A percentile compares a stretch with the other conserved stretches of the same genome.
Evolutionary conservation across 148 eudicot species (phyloP).

Genomic region (Camellia sinensis): DNA sequence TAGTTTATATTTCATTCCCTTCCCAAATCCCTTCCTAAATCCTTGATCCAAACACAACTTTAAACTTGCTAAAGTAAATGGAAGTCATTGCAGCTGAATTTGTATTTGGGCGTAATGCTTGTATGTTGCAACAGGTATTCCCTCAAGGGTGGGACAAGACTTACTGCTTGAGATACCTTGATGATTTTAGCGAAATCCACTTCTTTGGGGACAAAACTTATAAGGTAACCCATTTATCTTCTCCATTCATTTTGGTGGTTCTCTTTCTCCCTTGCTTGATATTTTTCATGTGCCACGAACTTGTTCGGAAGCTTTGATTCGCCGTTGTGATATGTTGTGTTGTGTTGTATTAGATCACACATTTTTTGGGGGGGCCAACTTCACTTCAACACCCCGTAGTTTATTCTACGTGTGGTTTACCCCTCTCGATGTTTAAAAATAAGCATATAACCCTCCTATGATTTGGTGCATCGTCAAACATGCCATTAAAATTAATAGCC

Average conservation of each 20-base stretch:
- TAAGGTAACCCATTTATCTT: slow-evolving; percentile 47
- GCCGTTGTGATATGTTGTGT: neutral
- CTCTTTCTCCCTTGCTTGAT: neutral
- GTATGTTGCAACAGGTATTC: slow-evolving; percentile 53
- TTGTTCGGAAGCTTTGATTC: neutral
- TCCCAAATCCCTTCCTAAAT: too few species aligned
- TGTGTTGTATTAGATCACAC: neutral
- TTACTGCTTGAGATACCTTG: slow-evolving; percentile 75
- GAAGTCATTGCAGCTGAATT: neutral
- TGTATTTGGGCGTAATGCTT: slow-evolving; percentile 5
- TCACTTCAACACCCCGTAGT: too few species aligned
- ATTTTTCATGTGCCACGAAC: neutral
- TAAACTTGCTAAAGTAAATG: neutral
- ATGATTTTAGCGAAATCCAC: slow-evolving; percentile 76
- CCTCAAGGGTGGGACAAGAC: slow-evolving; percentile 99
- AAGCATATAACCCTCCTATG: too few species aligned
- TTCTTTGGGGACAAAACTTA: slow-evolving; percentile 98
- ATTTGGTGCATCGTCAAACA: too few species aligned
- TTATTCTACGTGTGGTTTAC: too few species aligned
- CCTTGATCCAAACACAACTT: too few species aligned
- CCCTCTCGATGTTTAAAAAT: too few species aligned
- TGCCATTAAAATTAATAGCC: too few species aligned
- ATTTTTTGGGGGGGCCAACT: neutral
- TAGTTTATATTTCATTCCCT: too few species aligned
- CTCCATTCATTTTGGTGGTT: neutral